Base-by-base conservation (phyloP, 352 stramenopile genomes). In the Pythium phragmiticola region DNA sequence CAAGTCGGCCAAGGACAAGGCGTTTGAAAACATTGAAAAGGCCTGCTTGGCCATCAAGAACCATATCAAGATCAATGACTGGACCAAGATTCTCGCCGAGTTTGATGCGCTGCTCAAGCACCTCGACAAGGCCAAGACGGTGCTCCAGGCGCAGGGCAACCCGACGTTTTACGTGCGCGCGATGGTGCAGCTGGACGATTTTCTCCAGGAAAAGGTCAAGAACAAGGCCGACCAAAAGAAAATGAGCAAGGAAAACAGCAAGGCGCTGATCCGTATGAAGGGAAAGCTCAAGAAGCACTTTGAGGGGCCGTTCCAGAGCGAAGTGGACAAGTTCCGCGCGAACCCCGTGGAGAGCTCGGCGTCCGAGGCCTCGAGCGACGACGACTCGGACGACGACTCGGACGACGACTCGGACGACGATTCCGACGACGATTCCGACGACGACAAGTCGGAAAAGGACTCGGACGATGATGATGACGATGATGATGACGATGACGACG, bases 211-310 rank as follows among this genome's bases (percentile, higher is more conserved):
- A 63, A 95, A 94, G 70, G 72, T 98, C 33, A 97, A 97, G 72
- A 97, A 98, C 82, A 99, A 98, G 82, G 92, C 89, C 14, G 88
- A 94, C 36, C 93, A 98, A 61, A 98, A 99, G 80, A 98, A 98
- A 75, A 94, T 99, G 74, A 98, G 82, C 84, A 96, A 97, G 59
- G 90, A 96, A 60, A 98, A 98, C 78, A 96, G 82, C 60, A 96
- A 97, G 70, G 92, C 94, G 45, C 83, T 99, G 12, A 99, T 99
- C 72, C 84, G 95, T 17, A 99, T 99, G 95, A 99, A 99, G 85
- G 87, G 98, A 53, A 97, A 94, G 72, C 70, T 99, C 48, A 97
- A 98, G 71, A 98, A 98, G 80, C 90, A 98, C 75, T 91, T 98
- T 60, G 97, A 99, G 64, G 69, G 80, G n/a, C 7, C 47, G 33